Percentiles rank a stretch among this genome's conserved stretches.
These are phyloP conservation scores for Hypoxylon rubiginosum DNA, from an alignment of 2,329 filamentous ascomycete species.

Conservation along the genomic window DNA sequence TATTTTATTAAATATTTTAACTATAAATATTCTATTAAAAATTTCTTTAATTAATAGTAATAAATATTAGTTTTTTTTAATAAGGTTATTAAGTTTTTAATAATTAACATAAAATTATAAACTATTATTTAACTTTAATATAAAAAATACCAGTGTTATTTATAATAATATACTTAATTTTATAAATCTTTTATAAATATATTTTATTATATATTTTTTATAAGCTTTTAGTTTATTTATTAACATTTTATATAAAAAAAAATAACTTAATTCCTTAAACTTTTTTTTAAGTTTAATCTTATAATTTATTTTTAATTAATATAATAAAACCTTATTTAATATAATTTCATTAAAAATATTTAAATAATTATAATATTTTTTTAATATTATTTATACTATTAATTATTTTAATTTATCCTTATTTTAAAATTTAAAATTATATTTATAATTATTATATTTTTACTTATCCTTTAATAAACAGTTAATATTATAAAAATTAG, in stretches of 20 bases:
- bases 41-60: too few relatives aligned
- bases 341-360: background rate
- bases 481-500: too few relatives aligned
- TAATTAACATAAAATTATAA: too few relatives aligned
- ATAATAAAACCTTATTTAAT: background rate
- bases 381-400: too few relatives aligned
- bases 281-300: too few relatives aligned
- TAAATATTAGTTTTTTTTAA: too few relatives aligned
- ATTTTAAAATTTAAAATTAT: background rate
- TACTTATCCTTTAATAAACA: background rate
- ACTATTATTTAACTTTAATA: too few relatives aligned
- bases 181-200: background rate
- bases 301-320: too few relatives aligned
- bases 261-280: background rate
- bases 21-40: too few relatives aligned
- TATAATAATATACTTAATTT: background rate
- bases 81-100: too few relatives aligned
- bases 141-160: background rate
- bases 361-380: background rate
- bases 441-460: background rate
- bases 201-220: background rate
- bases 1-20: too few relatives aligned
- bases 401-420: too few relatives aligned
- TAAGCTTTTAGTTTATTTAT: background rate
- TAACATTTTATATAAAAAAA: background rate